Base-by-base conservation (phyloP, 805 yeast species). In the Naumovozyma baii region DNA sequence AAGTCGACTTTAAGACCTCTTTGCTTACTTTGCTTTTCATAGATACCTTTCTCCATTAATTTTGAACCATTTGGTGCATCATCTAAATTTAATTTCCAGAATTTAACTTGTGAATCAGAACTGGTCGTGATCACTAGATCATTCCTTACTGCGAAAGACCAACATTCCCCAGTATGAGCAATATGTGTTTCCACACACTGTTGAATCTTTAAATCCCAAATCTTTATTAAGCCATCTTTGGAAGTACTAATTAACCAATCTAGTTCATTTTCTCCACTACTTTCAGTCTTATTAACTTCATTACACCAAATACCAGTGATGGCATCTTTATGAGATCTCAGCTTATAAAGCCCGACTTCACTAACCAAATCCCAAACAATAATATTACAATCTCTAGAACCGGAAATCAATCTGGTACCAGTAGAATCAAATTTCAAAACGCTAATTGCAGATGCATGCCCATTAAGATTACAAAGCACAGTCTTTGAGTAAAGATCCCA, bases 301-400 rank as follows among this genome's bases (percentile, higher is more conserved):
- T 28, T 18, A 37, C 80, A 73, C 45, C 68, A 61, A 31, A 86
- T 50, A 0, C 94, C 94, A 1, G 95, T 88, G 48, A 92, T 81
- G 49, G 80, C 83, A 49, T 86, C 90, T 57, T 83, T 80, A 60
- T 92, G 98, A 4, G 96, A 87, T 57, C 83, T 76, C 44, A 92
- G 70, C 52, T 90, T 81, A 65, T 75, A 83, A 26, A 90, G 63
- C 10, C 99, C 99, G 19, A 74, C 78, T 67, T 92, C 99, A 8
- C 85, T 83, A 13, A 92, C 88, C 40, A 92, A 72, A 65, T 92
- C 99, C 99, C 99, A 92, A 49, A 87, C 70, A 45, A 92, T 81
- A 26, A 90, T 76, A 39, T 75, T 69, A 3, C 96, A 73, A 61
- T 92, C 99, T 36, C 74, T 73, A 1, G 95, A 80, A 2, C 97